Evolutionary conservation across 495 filamentous ascomycete genomes (phyloP).

Genomic region (Neurospora terricola): DNA sequence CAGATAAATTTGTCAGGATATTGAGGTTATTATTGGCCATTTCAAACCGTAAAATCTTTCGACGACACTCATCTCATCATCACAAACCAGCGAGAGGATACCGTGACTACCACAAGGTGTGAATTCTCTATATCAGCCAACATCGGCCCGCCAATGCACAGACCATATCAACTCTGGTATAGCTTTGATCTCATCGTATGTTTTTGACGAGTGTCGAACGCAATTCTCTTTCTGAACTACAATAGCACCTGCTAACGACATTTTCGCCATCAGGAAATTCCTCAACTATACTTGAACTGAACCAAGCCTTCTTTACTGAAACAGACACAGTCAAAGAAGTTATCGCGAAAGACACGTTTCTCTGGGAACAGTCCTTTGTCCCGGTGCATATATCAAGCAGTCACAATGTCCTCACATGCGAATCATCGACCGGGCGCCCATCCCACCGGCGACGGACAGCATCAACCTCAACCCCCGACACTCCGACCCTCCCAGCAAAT

Average conservation of each 20-base stretch:
- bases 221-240: not conserved
- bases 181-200: not conserved
- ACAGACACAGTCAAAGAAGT: not conserved
- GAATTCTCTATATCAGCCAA: not conserved
- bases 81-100: not conserved
- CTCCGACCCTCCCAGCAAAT: conserved; percentile 15
- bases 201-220: not conserved
- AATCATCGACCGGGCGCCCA: not conserved
- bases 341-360: not conserved
- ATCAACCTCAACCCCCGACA: conserved; percentile 1
- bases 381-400: not conserved
- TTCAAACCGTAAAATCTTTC: not conserved
- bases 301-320: not conserved
- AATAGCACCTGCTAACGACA: not conserved
- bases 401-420: not conserved
- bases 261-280: not conserved
- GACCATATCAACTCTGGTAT: not conserved
- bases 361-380: not conserved
- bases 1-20: not conserved
- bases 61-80: not conserved
- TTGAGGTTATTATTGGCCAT: not conserved
- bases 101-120: not conserved
- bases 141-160: not conserved
- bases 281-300: not conserved
- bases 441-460: not conserved